Conservation (phyloP, 352 stramenopile species). For the Phytophthora palmivora region DNA sequence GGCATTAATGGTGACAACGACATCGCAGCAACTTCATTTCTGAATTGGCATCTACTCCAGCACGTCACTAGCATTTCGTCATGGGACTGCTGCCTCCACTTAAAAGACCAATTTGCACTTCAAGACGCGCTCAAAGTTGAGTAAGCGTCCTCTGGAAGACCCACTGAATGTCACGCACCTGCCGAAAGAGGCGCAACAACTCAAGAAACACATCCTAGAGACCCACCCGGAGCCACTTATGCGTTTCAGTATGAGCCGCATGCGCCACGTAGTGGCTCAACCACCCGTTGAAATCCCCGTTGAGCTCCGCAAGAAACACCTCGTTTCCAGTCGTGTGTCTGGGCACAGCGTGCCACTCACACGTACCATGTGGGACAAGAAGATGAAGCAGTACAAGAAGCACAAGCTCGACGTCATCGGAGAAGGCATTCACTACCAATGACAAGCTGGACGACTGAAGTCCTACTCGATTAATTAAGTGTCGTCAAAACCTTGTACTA, state of each 20-base stretch:
- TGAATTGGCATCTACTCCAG: too few relatives aligned
- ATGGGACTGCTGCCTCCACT: slow-evolving; percentile 35
- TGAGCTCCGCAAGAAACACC: slow-evolving; percentile 43
- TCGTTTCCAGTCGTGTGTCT: slow-evolving; percentile 46
- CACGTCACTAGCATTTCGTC: neutral
- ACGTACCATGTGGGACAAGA: slow-evolving; percentile 70
- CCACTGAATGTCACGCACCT: slow-evolving; percentile 18
- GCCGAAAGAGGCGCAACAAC: slow-evolving; percentile 52
- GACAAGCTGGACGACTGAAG: slow-evolving; percentile 8
- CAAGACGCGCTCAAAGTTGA: slow-evolving; percentile 17
- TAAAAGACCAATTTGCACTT: slow-evolving; percentile 34
- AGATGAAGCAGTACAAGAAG: slow-evolving; percentile 49
- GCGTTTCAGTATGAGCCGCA: slow-evolving; percentile 74
- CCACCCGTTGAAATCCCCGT: slow-evolving; percentile 59
- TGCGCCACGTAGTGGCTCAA: slow-evolving; percentile 54
- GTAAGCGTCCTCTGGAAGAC: slow-evolving; percentile 18
- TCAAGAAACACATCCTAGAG: slow-evolving; percentile 68
- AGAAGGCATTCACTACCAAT: slow-evolving; percentile 49
- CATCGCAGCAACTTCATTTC: too few relatives aligned
- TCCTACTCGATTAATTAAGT: slow-evolving; percentile 4
- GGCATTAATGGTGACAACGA: too few relatives aligned
- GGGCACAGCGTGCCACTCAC: slow-evolving; percentile 72
- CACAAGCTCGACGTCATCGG: slow-evolving; percentile 54
- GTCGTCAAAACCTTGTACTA: neutral
- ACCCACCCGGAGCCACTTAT: slow-evolving; percentile 48